Evolutionary conservation across 371 early-diverging fungal genomes (phyloP), one percentile per base, ranked within the genome.

Genomic region (Vairimorpha apis): DNA sequence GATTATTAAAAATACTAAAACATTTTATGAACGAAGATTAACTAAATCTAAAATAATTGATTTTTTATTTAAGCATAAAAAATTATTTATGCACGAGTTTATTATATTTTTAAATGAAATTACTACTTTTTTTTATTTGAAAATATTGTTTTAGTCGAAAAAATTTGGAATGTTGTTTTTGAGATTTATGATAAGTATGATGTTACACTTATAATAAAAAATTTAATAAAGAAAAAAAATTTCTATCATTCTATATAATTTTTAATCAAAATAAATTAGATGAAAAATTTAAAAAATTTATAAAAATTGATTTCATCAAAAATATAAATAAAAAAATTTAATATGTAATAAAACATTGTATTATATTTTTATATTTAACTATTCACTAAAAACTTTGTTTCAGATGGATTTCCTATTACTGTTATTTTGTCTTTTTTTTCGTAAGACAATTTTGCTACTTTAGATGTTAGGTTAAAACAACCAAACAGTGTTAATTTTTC

Each of bases 401-500:
- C 76, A 43, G 41, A 23, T 18, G 64, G 76, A 65, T 76, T 69
- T 23, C 70, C 76, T n/a, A 76, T 23, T 49, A 70, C 53, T 37
- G 8, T 64, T 23, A 63, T 41, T n/a, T 13, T 30, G 35, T 65
- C 32, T 56, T 58, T 65, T 10, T 53, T 51, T 33, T 66, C n/a
- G 13, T 51, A 76, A 10, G 76, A 37, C 5, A 45, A 2, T 56
- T 67, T 29, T 30, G 32, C 65, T 12, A 32, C 32, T 29, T 70
- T 62, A 32, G 35, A 13, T 0, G 70, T 64, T 45, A 76, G 43
- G 2, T 10, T 33, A 70, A 76, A 76, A 65, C 71, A 69, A 2
- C 76, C 76, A 70, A 76, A 76, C 2, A 76, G 66, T 18, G 14
- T n/a, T 13, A 76, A 3, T 60, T 44, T 76, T 55, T 69, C 53